Evolutionary conservation across 2,329 filamentous ascomycete species (phyloP).

Genomic region (Aspergillus sojae): DNA sequence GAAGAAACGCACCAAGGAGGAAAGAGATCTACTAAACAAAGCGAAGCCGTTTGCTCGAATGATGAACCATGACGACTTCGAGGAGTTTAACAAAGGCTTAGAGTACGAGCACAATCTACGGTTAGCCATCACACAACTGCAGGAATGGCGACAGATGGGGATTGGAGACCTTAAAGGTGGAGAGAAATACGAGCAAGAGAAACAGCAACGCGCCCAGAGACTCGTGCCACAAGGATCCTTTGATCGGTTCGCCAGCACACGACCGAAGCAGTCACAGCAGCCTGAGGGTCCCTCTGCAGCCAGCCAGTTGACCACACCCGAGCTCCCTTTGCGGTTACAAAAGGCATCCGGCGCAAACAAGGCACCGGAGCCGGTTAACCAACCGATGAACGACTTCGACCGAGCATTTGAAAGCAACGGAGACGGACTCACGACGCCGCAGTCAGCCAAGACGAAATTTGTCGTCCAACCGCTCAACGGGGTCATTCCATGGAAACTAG

Average conservation of each 20-base stretch:
- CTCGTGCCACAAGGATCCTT: constrained; percentile 74
- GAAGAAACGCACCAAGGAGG: constrained; percentile 95
- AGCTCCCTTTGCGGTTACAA: constrained; percentile 68
- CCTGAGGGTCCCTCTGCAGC: constrained; percentile 75
- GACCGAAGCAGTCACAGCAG: constrained; percentile 69
- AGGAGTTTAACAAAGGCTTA: constrained; percentile 79
- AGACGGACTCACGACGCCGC: constrained; percentile 41
- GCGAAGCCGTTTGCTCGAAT: constrained; percentile 94
- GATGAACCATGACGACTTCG: constrained; percentile 93
- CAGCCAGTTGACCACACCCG: constrained; percentile 74
- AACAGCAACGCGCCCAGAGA: constrained; percentile 70
- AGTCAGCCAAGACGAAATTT: constrained; percentile 53
- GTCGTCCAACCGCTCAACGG: constrained; percentile 53
- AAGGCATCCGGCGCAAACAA: constrained; percentile 37
- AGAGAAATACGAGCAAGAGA: constrained; percentile 91
- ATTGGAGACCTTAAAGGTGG: constrained; percentile 84
- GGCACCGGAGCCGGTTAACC: constrained; percentile 35
- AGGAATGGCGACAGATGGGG: constrained; percentile 86
- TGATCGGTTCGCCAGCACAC: constrained; percentile 76
- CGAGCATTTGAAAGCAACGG: constrained; percentile 57
- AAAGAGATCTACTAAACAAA: constrained; percentile 86
- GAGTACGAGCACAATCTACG: constrained; percentile 90
- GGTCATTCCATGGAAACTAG: constrained; percentile 61
- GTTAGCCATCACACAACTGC: constrained; percentile 84
- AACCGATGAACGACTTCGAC: constrained; percentile 54